Evolutionary conservation across 441 rosid genomes (phyloP).

Genomic region (Populus hybrid): DNA sequence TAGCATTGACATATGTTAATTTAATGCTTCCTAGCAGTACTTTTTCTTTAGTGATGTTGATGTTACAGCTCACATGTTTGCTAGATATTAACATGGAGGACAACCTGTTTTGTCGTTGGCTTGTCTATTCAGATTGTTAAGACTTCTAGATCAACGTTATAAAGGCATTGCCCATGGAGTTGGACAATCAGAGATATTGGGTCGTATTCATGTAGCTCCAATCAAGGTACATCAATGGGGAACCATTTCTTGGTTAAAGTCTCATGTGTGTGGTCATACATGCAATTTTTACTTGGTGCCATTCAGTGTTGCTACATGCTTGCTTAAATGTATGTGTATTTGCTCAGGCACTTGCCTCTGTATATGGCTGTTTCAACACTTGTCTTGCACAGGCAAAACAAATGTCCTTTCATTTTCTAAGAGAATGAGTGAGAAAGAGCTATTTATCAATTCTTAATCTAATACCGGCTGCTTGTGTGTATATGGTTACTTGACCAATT

Average conservation of each 20-base stretch:
- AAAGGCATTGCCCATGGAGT: conserved; percentile 98
- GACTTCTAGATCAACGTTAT: conserved; percentile 89
- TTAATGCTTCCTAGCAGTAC: not conserved
- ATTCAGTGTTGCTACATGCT: not conserved
- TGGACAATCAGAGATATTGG: conserved; percentile 96
- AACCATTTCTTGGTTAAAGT: not conserved
- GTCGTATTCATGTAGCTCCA: conserved; percentile 95
- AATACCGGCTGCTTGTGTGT: not conserved
- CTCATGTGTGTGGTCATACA: not conserved
- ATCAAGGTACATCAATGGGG: conserved; percentile 60
- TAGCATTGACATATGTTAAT: not conserved
- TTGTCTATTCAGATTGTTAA: conserved; percentile 55
- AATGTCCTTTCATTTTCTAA: not conserved
- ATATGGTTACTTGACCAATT: not conserved
- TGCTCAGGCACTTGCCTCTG: not conserved
- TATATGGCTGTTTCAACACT: not conserved
- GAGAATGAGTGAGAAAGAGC: not conserved
- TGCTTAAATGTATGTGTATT: not conserved
- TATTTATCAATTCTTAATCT: not conserved
- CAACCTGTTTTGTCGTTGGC: conserved; percentile 4
- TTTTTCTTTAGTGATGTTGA: not conserved
- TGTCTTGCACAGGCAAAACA: not conserved
- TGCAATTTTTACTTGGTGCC: not conserved
- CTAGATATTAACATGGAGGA: not conserved
- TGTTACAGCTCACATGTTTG: not conserved